A percentile compares a stretch with the other conserved stretches of the same genome.
These are phyloP conservation scores for Metarhizium album DNA, from an alignment of 2,329 filamentous ascomycete species.

Conservation along the genomic window DNA sequence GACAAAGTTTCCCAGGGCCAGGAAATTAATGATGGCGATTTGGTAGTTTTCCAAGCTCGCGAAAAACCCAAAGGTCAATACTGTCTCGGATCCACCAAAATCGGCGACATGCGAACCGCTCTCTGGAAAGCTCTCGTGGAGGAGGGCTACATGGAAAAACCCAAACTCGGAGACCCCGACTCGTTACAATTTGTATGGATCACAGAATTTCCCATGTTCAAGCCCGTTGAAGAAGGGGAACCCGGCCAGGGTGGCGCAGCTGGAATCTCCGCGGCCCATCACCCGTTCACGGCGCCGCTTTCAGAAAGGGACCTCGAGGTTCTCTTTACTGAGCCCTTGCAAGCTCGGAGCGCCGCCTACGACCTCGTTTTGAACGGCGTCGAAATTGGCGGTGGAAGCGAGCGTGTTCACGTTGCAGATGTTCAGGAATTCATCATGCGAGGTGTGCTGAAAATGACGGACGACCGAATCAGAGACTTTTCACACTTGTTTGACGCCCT, in stretches of 20 bases:
- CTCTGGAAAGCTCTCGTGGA: constrained; percentile 60
- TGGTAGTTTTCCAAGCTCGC: constrained; percentile 75
- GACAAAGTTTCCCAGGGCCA: constrained; percentile 25
- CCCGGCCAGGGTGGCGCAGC: constrained; percentile 74
- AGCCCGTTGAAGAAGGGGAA: constrained; percentile 49
- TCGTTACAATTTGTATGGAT: constrained; percentile 72
- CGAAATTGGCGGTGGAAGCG: constrained; percentile 85
- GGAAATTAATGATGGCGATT: constrained; percentile 50
- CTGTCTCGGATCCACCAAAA: constrained; percentile 48
- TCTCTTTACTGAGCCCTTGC: constrained; percentile 59
- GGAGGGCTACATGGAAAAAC: constrained; percentile 40
- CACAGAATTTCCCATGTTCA: constrained; percentile 85
- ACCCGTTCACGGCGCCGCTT: constrained; percentile 88
- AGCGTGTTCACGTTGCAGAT: constrained; percentile 76
- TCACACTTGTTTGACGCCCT: constrained; percentile 75
- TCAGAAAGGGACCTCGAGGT: constrained; percentile 61
- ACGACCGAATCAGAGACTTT: constrained; percentile 67
- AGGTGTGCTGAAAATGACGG: constrained; percentile 69
- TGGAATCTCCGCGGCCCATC: constrained; percentile 80
- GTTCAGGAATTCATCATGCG: constrained; percentile 80
- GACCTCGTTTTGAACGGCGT: constrained; percentile 93
- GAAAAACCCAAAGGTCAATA: constrained; percentile 47
- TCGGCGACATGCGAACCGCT: constrained; percentile 63
- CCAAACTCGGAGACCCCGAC: constrained; percentile 23
- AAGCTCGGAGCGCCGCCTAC: constrained; percentile 77